Base-by-base conservation (phyloP, 345 rosid species). In the Ceriops decandra region DNA sequence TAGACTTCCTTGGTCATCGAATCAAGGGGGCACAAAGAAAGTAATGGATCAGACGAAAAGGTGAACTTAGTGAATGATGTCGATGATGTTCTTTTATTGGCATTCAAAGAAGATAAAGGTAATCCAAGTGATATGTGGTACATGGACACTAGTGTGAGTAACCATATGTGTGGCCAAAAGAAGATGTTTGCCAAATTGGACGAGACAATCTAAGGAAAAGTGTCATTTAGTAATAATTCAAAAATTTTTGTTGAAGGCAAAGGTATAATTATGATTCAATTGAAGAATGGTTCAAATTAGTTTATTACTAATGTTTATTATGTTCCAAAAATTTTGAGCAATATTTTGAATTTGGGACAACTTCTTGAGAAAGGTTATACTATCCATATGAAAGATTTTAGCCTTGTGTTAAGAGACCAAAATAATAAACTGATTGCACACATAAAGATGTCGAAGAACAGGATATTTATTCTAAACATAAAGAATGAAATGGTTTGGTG, bases 271-370 rank as follows among this genome's bases (percentile, higher is more conserved):
- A 2, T 24, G 0, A 66, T 54, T 52, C 7, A 4, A 5, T 27
- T 52, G 16, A 56, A 72, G 16, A 35, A 72, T 57, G 54, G 19
- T 7, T 21, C 31, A 0, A 30, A 22, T 13, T 0, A n/a, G 0
- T 54, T 32, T 52, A 66, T 67, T 16, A 31, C 49, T 32, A 17
- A 76, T 60, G 68, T 66, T 7, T 70, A 53, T 17, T 66, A 66
- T 53, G 16, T 66, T 19, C 61, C 26, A 6, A 26, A n/a, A 5
- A 27, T 66, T 49, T 30, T 9, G 2, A 27, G 47, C 19, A 67
- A 67, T 21, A 67, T 49, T 1, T 49, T 49, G 52, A 49, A 20
- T 16, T 49, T 49, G n/a, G n/a, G n/a, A 49, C 5, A 49, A 1
- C 7, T 30, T 4, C 0, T 31, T 30, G 49, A 31, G 30, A 30